A percentile compares a stretch with the other conserved stretches of the same genome.
These are phyloP conservation scores for Bondarzewia mesenterica DNA, from an alignment of 1,284 basidiomycete species.

Conservation along the genomic window DNA sequence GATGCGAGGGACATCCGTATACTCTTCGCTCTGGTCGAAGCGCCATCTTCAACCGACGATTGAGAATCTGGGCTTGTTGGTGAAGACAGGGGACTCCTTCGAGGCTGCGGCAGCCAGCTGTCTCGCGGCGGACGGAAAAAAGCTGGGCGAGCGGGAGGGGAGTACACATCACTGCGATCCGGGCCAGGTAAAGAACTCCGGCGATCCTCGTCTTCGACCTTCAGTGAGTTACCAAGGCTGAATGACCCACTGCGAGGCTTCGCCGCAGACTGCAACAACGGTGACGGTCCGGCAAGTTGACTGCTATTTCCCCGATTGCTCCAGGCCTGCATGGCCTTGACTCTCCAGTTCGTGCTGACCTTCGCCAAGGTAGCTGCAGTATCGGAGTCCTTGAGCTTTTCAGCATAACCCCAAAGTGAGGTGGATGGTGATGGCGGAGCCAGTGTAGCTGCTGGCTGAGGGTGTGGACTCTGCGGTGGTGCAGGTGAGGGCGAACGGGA, in stretches of 20 bases:
- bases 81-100: conserved; percentile 23
- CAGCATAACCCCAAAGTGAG: conserved; percentile 58
- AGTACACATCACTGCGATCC: conserved; percentile 32
- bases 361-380: conserved; percentile 61
- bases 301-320: conserved; percentile 15
- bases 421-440: conserved; percentile 11
- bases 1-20: conserved; percentile 37
- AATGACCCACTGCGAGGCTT: conserved; percentile 1
- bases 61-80: conserved; percentile 30
- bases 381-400: conserved; percentile 65
- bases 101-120: conserved; percentile 35
- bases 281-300: not conserved
- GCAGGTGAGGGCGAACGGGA: conserved; percentile 24
- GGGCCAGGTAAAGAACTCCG: conserved; percentile 36
- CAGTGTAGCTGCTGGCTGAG: conserved; percentile 2
- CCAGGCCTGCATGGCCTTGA: conserved; percentile 40
- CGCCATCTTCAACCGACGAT: conserved; percentile 3
- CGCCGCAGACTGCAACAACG: conserved; percentile 6
- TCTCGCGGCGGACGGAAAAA: conserved; percentile 53
- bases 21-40: conserved; percentile 21
- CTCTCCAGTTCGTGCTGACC: conserved; percentile 66
- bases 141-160: conserved; percentile 49
- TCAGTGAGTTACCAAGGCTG: conserved; percentile 6
- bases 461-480: conserved; percentile 16
- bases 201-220: conserved; percentile 15